Evolutionary conservation across 2,329 filamentous ascomycete genomes (phyloP).

Genomic region (Diplodia intermedia): DNA sequence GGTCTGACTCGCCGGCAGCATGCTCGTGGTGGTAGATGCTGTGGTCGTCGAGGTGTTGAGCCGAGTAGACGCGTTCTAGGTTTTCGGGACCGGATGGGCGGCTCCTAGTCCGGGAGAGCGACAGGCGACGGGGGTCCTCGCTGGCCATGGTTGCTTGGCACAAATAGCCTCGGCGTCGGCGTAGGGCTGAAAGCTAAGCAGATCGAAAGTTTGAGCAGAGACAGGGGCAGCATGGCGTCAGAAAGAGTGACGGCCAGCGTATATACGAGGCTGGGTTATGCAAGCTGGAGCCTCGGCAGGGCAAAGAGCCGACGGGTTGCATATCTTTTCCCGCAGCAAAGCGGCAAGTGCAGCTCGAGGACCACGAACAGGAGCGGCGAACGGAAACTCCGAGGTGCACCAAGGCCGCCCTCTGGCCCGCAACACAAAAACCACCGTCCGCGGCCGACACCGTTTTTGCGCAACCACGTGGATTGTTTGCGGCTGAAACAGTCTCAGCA

Average conservation of each 20-base stretch:
- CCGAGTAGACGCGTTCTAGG: constrained; percentile 41
- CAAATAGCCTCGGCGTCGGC: not conserved
- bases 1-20: constrained; percentile 36
- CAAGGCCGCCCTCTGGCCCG: not conserved
- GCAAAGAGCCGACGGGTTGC: constrained; percentile 1
- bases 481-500: not conserved
- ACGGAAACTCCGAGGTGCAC: constrained; percentile 2
- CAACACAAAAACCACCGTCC: not conserved
- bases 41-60: constrained; percentile 45
- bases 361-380: not conserved
- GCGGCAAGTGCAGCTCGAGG: not conserved
- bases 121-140: constrained; percentile 15
- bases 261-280: constrained; percentile 10
- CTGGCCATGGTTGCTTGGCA: constrained; percentile 28
- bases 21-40: constrained; percentile 46
- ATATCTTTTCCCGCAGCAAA: constrained; percentile 1
- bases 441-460: not conserved
- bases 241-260: not conserved
- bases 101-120: constrained; percentile 22
- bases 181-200: constrained; percentile 29
- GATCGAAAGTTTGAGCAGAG: not conserved
- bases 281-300: not conserved
- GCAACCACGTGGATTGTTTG: not conserved
- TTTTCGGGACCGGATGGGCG: constrained; percentile 37
- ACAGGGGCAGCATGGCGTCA: constrained; percentile 13